These are phyloP conservation scores for Orbilia quercus DNA, from an alignment of 2,329 filamentous ascomycete species.

Conservation along the genomic window DNA sequence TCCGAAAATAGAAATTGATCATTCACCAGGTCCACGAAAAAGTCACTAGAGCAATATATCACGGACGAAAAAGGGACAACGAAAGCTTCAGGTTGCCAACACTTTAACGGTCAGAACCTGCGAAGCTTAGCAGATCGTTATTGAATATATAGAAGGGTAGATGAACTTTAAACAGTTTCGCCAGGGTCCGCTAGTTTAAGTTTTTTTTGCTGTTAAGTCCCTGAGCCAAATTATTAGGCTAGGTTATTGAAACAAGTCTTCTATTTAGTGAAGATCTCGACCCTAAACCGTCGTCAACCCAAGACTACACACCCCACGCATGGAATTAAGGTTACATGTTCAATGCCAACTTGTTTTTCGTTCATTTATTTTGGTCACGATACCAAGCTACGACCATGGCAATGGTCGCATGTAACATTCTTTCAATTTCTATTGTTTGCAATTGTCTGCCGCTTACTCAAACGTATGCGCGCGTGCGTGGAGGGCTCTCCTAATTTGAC, in stretches of 20 bases:
- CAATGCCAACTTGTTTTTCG: slow-evolving; percentile 27
- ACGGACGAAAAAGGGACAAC: background rate
- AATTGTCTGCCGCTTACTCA: slow-evolving; percentile 14
- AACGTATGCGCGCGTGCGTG: slow-evolving; percentile 1
- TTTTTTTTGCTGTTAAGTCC: slow-evolving; percentile 1
- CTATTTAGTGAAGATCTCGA: slow-evolving; percentile 40
- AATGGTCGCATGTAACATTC: slow-evolving; percentile 31
- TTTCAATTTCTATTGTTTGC: too few species aligned
- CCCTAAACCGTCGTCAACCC: slow-evolving; percentile 38
- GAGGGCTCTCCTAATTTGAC: slow-evolving; percentile 44
- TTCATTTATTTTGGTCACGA: slow-evolving; percentile 25
- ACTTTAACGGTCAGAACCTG: background rate
- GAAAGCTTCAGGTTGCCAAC: slow-evolving; percentile 23
- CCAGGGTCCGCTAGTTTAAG: slow-evolving; percentile 17
- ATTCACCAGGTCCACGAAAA: slow-evolving; percentile 5
- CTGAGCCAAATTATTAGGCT: slow-evolving; percentile 36
- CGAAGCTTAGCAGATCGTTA: slow-evolving; percentile 4
- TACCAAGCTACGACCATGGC: slow-evolving; percentile 35
- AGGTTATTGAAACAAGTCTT: slow-evolving; percentile 35
- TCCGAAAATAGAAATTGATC: slow-evolving; percentile 32
- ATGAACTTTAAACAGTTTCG: slow-evolving; percentile 23
- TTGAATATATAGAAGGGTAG: slow-evolving; percentile 21
- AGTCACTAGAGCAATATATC: background rate
- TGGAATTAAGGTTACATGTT: slow-evolving; percentile 15
- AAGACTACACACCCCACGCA: slow-evolving; percentile 25